phyloP scores from a whole-genome alignment of 2,329 filamentous ascomycete genomes.

The Didymella exigua region DNA sequence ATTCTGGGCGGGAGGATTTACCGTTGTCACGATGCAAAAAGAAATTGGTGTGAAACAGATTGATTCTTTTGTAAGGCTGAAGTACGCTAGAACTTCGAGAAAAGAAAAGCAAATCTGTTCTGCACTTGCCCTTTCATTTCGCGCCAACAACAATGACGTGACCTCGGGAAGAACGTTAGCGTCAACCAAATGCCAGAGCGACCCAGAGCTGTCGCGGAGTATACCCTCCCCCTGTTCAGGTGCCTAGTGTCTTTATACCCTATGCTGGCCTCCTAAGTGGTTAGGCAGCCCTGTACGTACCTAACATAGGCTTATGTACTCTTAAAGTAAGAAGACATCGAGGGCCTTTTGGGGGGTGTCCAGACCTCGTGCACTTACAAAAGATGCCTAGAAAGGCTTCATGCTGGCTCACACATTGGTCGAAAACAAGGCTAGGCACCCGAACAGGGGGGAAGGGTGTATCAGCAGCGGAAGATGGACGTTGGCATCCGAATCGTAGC shows the following conservation, averaged over 20 bases:
- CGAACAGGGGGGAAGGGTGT: too few relatives aligned
- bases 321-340: too few relatives aligned
- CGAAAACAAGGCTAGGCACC: too few relatives aligned
- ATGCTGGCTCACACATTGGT: too few relatives aligned
- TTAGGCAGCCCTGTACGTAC: too few relatives aligned
- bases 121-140: slow-evolving; percentile 9
- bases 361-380: too few relatives aligned
- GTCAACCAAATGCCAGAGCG: neutral
- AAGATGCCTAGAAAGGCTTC: too few relatives aligned
- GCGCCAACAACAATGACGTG: slow-evolving; percentile 5
- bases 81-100: slow-evolving; percentile 29
- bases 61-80: slow-evolving; percentile 16
- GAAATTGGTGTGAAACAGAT: slow-evolving; percentile 16
- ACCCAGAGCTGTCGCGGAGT: neutral
- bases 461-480: slow-evolving; percentile 6
- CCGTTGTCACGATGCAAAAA: slow-evolving; percentile 13
- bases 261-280: too few relatives aligned
- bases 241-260: too few relatives aligned
- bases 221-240: too few relatives aligned
- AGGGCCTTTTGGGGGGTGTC: too few relatives aligned
- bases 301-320: too few relatives aligned
- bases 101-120: slow-evolving; percentile 15
- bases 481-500: slow-evolving; percentile 10
- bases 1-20: neutral
- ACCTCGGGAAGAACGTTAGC: slow-evolving; percentile 7